Base-by-base conservation (phyloP, 495 filamentous ascomycete species). In the Neurospora sp. region DNA sequence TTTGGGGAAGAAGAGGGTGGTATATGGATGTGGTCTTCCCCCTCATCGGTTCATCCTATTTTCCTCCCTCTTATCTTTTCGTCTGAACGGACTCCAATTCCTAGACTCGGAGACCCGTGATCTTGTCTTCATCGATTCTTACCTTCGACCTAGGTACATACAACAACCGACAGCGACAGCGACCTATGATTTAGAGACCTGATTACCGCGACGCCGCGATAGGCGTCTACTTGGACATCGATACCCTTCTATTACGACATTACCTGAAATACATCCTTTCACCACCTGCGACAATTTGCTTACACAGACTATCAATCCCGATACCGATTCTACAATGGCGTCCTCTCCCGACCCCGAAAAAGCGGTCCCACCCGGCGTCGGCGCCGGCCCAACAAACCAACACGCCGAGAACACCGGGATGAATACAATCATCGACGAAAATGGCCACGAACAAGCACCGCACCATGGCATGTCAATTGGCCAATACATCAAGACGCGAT, bases 401-500 rank as follows among this genome's bases (percentile, higher is more conserved):
- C 27, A 62, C 5, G 1, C 46, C 20, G 46, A 54, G 6, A 54
- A 54, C 46, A 27, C 5, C 46, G 46, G 46, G 11, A 54, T 54
- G 46, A 23, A 54, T 27, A 27, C 46, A 6, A 54, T 54, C 20
- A 54, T 54, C 2, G 46, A 54, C 46, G 46, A 54, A 54, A 62
- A 71, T 20, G 62, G 69, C 1, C 59, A 72, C 14, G 74, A 78
- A 42, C 71, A 80, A 38, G 76, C 83, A 39, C 83, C 81, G 73
- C 78, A 82, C 69, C 78, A 84, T 73, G 81, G 79, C 78, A 90
- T 91, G 86, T 87, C 86, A n/a, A 75, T 84, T 9, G 83, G 84
- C 23, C 82, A 83, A 69, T 97, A 96, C 77, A 77, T 92, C 38
- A 81, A 84, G 12, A 94, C 94, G 31, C 91, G 94, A 41, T 73